Evolutionary conservation across 1,284 basidiomycete genomes (phyloP).

Genomic region (Spongiforma sp.): DNA sequence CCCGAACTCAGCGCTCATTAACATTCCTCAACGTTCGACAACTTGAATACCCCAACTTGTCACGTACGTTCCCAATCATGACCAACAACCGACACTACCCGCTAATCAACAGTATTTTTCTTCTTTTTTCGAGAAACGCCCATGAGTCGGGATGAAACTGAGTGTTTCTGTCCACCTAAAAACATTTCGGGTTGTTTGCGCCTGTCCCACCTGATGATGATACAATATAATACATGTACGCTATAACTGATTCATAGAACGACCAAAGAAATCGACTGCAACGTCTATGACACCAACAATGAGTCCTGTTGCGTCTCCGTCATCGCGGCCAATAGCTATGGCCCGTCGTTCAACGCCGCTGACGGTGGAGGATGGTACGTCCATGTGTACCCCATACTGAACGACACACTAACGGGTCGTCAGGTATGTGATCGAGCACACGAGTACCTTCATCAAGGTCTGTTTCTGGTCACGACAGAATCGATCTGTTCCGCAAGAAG

Average conservation of each 20-base stretch:
- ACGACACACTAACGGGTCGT: not conserved
- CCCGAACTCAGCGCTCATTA: no score
- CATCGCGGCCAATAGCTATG: slow-evolving; percentile 54
- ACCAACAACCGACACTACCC: no score
- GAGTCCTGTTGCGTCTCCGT: slow-evolving; percentile 69
- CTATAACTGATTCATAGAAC: no score
- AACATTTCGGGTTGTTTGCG: no score
- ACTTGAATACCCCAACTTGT: no score
- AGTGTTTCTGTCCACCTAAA: slow-evolving; percentile 42
- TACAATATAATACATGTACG: no score
- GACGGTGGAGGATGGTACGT: slow-evolving; percentile 65
- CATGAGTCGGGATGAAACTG: slow-evolving; percentile 47
- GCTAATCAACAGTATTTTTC: no score
- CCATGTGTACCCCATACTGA: not conserved
- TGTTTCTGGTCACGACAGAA: slow-evolving; percentile 30
- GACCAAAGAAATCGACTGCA: slow-evolving; percentile 54
- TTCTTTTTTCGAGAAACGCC: slow-evolving; percentile 49
- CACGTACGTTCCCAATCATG: no score
- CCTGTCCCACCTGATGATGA: no score
- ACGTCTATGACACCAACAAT: slow-evolving; percentile 59
- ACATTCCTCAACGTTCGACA: no score
- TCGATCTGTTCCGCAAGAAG: slow-evolving; percentile 21
- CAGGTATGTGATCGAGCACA: slow-evolving; percentile 38
- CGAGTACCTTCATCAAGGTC: slow-evolving; percentile 26
- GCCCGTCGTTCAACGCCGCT: slow-evolving; percentile 61